A percentile compares a stretch with the other conserved stretches of the same genome.
Evolutionary conservation across 495 filamentous ascomycete species (phyloP).

Genomic region (Lasiosphaeriaceae sp.): DNA sequence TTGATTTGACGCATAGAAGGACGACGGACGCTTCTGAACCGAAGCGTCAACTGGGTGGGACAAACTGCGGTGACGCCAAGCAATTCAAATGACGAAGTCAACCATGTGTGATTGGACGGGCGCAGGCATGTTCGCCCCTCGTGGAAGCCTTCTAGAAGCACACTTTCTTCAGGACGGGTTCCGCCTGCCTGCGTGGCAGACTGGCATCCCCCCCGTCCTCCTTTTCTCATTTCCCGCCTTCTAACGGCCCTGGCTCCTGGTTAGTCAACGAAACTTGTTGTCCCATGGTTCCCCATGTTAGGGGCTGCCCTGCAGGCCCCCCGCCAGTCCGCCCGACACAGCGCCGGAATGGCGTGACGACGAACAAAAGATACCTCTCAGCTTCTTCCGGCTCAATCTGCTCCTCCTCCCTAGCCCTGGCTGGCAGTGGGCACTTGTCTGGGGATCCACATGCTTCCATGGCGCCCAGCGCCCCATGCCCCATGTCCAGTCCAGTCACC

Average conservation of each 20-base stretch:
- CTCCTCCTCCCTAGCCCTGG: background rate
- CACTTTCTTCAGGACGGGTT: no score
- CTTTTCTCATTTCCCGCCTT: conserved; percentile 3
- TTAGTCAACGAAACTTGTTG: conserved; percentile 1
- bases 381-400: background rate
- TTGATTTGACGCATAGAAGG: no score
- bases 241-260: background rate
- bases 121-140: conserved; percentile 1
- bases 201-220: background rate
- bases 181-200: background rate
- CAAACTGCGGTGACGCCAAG: conserved; percentile 1
- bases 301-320: conserved; percentile 1
- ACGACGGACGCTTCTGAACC: no score
- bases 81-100: background rate
- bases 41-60: background rate
- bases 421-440: background rate
- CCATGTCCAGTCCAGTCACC: background rate
- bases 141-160: conserved; percentile 5
- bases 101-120: conserved; percentile 1
- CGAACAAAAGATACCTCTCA: background rate
- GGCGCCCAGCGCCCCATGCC: background rate
- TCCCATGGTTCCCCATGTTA: conserved; percentile 9
- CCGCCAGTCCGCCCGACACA: conserved; percentile 5
- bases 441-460: background rate
- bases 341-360: conserved; percentile 8